Evolutionary conservation across 805 yeast genomes (phyloP).

Genomic region (Schwanniomyces sp.): DNA sequence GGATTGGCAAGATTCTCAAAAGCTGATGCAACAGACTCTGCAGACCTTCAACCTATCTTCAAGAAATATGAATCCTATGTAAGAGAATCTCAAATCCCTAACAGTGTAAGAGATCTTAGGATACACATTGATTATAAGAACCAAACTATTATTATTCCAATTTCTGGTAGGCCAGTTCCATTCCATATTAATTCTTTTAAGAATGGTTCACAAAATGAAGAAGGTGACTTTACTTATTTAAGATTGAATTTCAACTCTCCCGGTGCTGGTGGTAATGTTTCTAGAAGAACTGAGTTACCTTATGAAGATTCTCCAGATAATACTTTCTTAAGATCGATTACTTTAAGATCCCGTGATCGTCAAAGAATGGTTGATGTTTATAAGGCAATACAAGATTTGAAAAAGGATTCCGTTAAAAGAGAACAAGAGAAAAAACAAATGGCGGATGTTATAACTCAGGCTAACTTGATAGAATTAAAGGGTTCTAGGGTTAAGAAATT

Average conservation of each 20-base stretch:
- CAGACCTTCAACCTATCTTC: slow-evolving; percentile 70
- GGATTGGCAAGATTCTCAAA: slow-evolving; percentile 82
- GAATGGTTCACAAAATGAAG: slow-evolving; percentile 93
- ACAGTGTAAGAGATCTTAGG: slow-evolving; percentile 75
- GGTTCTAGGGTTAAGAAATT: slow-evolving; percentile 83
- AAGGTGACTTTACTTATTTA: slow-evolving; percentile 89
- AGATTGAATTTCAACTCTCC: slow-evolving; percentile 93
- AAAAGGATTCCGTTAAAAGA: slow-evolving; percentile 85
- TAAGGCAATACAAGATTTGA: slow-evolving; percentile 87
- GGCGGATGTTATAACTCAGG: slow-evolving; percentile 95
- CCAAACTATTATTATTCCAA: slow-evolving; percentile 88
- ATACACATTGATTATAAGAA: slow-evolving; percentile 84
- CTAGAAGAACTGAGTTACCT: slow-evolving; percentile 78
- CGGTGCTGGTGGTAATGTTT: slow-evolving; percentile 71
- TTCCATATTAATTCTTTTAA: slow-evolving; percentile 94
- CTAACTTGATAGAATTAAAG: slow-evolving; percentile 75
- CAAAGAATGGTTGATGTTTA: slow-evolving; percentile 89
- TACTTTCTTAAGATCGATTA: slow-evolving; percentile 81
- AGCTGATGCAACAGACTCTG: slow-evolving; percentile 66
- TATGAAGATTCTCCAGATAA: slow-evolving; percentile 87
- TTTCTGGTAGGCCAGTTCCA: slow-evolving; percentile 95
- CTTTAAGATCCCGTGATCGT: slow-evolving; percentile 85
- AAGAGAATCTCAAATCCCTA: slow-evolving; percentile 89
- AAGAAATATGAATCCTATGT: slow-evolving; percentile 92
- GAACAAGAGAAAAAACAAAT: slow-evolving; percentile 88